Evolutionary conservation across 352 stramenopile genomes (phyloP), one percentile per base, ranked within the genome.

Genomic region (Pythium utonaiense): DNA sequence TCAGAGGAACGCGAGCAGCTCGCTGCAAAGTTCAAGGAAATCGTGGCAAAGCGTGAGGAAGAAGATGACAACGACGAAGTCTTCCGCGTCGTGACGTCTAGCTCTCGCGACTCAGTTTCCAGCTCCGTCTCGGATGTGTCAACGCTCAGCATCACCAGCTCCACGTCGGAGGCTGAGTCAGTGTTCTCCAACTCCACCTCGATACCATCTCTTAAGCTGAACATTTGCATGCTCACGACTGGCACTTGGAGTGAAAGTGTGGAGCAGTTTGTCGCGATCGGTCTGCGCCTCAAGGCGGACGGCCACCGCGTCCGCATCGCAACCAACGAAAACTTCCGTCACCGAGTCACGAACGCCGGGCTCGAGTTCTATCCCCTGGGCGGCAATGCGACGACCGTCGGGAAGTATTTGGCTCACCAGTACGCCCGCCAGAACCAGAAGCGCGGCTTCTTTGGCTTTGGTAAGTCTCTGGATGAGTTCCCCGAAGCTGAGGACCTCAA

Each of bases 271-370:
- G 74, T 93, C 22, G 79, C 74, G 1, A 83, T 98, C 24, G 89
- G 86, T 30, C 55, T 85, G 12, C 60, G 76, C 6, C 74, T 98
- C 10, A 69, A 86, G 63, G 62, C 67, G 0, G 68, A 96, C 34
- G 93, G 93, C 1, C 94, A 98, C 68, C 78, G 84, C 27, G 91
- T 98, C 1, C 80, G 94, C 5, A 84, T 98, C 33, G 93, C 91
- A 1, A 94, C 89, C 9, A 91, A 95, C 53, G 76, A 78, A 24
- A 74, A 73, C 7, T 89, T 93, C 69, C 75, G 90, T 0, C 53
- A 84, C 10, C 79, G 77, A 2, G 83, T 98, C 30, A 62, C 78
- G 10, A 67, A 55, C 24, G 64, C 69, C 48, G 80, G 81, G 9
- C 60, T 93, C 6, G 79, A 90, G 38, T 93, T 91, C 50, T 91